These are phyloP conservation scores for Ilyonectria sp. DNA, from an alignment of 2,329 filamentous ascomycete genomes.

Conservation along the genomic window DNA sequence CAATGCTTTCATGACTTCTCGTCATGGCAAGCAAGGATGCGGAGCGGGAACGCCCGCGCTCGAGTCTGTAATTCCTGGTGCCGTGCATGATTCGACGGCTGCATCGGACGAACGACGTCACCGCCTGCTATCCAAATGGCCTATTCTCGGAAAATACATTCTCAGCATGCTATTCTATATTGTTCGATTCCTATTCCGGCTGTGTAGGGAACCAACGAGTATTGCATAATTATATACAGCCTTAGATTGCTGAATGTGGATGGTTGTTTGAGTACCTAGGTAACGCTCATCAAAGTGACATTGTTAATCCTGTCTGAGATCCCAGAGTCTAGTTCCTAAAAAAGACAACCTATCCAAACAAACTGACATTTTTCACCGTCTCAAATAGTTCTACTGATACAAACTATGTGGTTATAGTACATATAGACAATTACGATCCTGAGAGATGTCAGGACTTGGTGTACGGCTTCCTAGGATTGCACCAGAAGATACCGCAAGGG, in stretches of 20 bases:
- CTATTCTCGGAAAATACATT: not conserved
- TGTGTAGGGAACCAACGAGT: not conserved
- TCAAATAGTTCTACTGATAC: conserved; percentile 7
- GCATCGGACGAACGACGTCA: not conserved
- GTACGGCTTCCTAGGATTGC: conserved; percentile 7
- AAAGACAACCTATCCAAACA: not conserved
- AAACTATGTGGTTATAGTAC: conserved; percentile 11
- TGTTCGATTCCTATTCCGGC: not conserved
- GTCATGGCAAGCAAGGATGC: not conserved
- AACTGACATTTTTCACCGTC: not conserved
- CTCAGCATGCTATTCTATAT: not conserved
- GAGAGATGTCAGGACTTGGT: not conserved
- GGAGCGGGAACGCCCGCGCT: not conserved
- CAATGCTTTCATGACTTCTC: not conserved
- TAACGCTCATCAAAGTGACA: too few relatives aligned
- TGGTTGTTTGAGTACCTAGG: too few relatives aligned
- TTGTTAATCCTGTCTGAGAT: not conserved
- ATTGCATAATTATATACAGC: not conserved
- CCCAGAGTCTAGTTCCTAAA: not conserved
- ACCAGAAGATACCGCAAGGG: conserved; percentile 3
- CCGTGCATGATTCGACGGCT: conserved; percentile 3
- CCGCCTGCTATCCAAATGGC: not conserved
- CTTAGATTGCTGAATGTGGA: not conserved
- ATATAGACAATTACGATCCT: conserved; percentile 4
- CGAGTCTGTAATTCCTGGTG: not conserved